Conservation (phyloP, 148 eudicot genomes). For the Persicaria maculosa region DNA sequence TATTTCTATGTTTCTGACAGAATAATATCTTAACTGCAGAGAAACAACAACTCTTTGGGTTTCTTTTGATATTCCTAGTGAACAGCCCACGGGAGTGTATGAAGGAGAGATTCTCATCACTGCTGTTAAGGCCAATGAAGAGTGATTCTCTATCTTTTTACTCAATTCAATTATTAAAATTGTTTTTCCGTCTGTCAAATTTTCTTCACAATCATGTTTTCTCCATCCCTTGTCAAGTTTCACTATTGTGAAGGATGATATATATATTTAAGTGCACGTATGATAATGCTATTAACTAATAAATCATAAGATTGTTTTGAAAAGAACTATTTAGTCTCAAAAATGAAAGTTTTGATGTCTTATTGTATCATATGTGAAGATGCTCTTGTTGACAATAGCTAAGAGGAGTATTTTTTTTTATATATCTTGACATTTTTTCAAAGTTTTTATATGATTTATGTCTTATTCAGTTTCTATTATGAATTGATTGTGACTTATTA, state of each 20-base stretch:
- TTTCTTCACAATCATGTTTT: background rate
- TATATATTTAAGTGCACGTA: background rate
- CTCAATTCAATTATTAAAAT: constrained; percentile 28
- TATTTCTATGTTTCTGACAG: constrained; percentile 15
- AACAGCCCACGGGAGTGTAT: constrained; percentile 81
- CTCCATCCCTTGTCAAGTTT: background rate
- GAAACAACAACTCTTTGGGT: constrained; percentile 88
- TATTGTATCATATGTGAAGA: background rate
- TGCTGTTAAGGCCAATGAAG: constrained; percentile 72
- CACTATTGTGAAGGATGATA: background rate
- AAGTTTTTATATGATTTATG: background rate
- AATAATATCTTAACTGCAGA: constrained; percentile 40
- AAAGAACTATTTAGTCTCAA: background rate
- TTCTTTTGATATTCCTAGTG: constrained; percentile 68
- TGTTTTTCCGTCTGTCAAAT: constrained; percentile 12
- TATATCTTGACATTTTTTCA: background rate
- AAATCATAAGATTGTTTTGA: background rate
- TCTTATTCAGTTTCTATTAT: constrained; percentile 1
- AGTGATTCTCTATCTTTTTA: constrained; percentile 48
- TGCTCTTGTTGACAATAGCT: constrained; percentile 4
- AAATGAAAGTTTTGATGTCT: background rate
- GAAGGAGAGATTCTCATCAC: constrained; percentile 77
- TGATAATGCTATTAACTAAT: background rate
- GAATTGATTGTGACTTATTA: constrained; percentile 23
- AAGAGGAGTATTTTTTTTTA: background rate